These are phyloP conservation scores for Lepidopterella palustris DNA, from an alignment of 495 filamentous ascomycete species.

Conservation along the genomic window DNA sequence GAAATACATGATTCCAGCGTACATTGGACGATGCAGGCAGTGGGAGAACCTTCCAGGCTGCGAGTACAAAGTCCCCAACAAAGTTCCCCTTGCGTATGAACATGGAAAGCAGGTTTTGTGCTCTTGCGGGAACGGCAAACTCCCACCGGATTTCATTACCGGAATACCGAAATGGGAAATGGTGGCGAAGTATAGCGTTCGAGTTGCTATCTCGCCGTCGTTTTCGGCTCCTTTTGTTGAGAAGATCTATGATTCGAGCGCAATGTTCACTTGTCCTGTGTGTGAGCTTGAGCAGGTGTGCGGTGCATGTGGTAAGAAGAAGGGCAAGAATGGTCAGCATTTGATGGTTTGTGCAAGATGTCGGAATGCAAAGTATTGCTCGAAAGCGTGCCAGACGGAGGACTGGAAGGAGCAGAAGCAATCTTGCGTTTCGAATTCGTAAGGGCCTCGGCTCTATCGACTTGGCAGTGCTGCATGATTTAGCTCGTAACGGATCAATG, in stretches of 20 bases:
- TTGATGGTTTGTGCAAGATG: background rate
- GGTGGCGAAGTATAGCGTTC: conserved; percentile 23
- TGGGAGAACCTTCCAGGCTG: background rate
- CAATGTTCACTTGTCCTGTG: background rate
- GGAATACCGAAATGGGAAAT: conserved; percentile 18
- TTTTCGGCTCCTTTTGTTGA: conserved; percentile 4
- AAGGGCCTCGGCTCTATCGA: background rate
- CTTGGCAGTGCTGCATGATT: no score
- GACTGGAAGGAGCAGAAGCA: background rate
- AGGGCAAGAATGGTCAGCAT: background rate
- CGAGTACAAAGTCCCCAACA: background rate
- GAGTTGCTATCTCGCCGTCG: conserved; percentile 26
- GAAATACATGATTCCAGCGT: background rate
- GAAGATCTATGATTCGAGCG: background rate
- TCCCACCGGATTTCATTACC: conserved; percentile 25
- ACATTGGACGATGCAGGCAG: background rate
- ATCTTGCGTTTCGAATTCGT: background rate
- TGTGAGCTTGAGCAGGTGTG: background rate
- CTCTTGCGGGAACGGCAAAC: conserved; percentile 35
- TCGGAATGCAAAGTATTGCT: background rate
- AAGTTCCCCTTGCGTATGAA: conserved; percentile 27
- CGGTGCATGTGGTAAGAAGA: background rate
- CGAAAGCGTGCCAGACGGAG: background rate
- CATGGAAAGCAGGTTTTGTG: conserved; percentile 29
- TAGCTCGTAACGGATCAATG: no score